Percentiles rank a stretch among this genome's conserved stretches.
phyloP scores from a whole-genome alignment of 23 red algal species.

The Pyropia haitanensis region DNA sequence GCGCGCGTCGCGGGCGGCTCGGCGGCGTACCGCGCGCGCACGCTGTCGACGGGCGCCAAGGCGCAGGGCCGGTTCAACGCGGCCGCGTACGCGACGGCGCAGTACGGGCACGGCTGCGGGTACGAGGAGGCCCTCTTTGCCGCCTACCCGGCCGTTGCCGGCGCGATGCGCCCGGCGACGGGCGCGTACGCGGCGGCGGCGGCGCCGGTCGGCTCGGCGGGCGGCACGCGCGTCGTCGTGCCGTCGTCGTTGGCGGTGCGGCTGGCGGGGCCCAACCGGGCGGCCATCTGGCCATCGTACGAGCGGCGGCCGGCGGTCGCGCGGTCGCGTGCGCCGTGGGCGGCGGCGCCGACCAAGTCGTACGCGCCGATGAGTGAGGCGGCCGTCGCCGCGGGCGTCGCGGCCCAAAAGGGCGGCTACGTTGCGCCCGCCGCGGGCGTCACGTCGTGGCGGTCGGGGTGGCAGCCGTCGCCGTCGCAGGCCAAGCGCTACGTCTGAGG shows the following conservation, averaged over 20 bases:
- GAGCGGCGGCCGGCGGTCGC: constrained; percentile 14
- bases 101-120: constrained; percentile 10
- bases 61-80: constrained; percentile 35
- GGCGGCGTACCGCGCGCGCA: constrained; percentile 9
- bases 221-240: constrained; percentile 10
- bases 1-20: constrained; percentile 20
- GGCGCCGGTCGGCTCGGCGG: neutral
- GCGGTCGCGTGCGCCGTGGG: constrained; percentile 18
- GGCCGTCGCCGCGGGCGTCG: constrained; percentile 8
- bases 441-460: too few relatives aligned
- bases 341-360: constrained; percentile 5
- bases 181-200: constrained; percentile 31
- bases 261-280: constrained; percentile 8
- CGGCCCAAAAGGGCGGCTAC: neutral
- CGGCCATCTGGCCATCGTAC: constrained; percentile 22
- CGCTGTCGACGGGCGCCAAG: constrained; percentile 20
- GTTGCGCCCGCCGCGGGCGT: too few relatives aligned
- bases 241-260: constrained; percentile 9
- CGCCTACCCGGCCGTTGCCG: constrained; percentile 34
- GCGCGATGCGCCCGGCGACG: constrained; percentile 22
- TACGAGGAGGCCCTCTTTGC: constrained; percentile 43
- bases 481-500: too few relatives aligned
- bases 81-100: constrained; percentile 10
- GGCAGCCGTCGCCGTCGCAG: too few relatives aligned
- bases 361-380: constrained; percentile 36